Base-by-base conservation (phyloP, 768 basidiomycete genomes). In the Leccinum subgranulosum region DNA sequence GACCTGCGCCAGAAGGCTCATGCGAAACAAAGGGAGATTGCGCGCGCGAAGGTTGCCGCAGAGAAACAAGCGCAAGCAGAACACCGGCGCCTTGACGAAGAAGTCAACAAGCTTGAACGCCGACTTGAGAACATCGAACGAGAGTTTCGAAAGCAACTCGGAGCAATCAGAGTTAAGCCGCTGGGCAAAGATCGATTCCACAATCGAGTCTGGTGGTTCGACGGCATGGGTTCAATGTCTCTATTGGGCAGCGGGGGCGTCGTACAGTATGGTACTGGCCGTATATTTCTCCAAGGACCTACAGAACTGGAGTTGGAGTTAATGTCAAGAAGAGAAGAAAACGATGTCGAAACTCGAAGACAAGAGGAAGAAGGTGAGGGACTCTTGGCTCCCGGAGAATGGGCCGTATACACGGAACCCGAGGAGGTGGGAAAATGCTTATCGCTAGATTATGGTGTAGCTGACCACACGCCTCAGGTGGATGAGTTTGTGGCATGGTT, bases 181-280 rank as follows among this genome's bases (percentile, higher is more conserved):
- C 67, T 98, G 51, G 97, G 97, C 14, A 82, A 83, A 60, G 97
- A 99, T 69, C 82, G 97, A 53, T 99, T 98, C 74, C 90, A 91
- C 67, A 96, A 97, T 69, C 85, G 92, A 31, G 79, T 97, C 58
- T 99, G 96, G 96, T 99, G 96, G 96, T 92, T 98, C 69, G 96
- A 99, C 73, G 96, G 96, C 10, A 83, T 94, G 80, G 96, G 96
- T 7, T 86, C 87, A 6, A 87, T 86, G 49, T 86, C 88, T 47
- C 74, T 96, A 53, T 77, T 93, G 56, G 88, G 86, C 41, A 86
- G 84, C 61, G 90, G 90, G 15, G 90, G 90, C 4, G 82, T 85
- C 28, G 82, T 88, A 28, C 82, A 88, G 70, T 96, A 92, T 66
- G 93, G 94, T 10, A 87, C 94, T 19, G 97, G 94, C 6, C 78